These are phyloP conservation scores for Arthrobotrys megalospora DNA, from an alignment of 2,329 filamentous ascomycete species.

Conservation along the genomic window DNA sequence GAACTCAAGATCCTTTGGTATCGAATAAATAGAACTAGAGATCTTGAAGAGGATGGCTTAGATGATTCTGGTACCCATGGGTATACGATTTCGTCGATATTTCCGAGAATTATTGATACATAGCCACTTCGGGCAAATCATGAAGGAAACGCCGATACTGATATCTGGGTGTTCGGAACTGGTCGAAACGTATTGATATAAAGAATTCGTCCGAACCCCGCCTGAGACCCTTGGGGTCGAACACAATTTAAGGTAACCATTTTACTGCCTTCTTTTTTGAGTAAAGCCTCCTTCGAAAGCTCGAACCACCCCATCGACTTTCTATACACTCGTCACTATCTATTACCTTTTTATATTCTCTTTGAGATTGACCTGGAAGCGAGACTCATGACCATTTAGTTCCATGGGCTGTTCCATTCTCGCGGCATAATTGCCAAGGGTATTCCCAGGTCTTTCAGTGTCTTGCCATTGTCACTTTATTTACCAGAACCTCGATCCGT, in stretches of 20 bases:
- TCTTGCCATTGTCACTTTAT: constrained; percentile 10
- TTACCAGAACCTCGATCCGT: not conserved
- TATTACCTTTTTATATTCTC: constrained; percentile 34
- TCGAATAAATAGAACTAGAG: not conserved
- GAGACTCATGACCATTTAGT: constrained; percentile 13
- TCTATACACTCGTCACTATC: not conserved
- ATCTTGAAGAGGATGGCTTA: constrained; percentile 5
- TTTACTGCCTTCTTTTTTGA: constrained; percentile 30
- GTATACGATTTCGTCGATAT: constrained; percentile 16
- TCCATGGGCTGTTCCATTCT: not conserved
- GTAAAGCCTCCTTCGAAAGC: constrained; percentile 12
- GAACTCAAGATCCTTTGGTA: constrained; percentile 3
- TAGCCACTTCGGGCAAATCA: constrained; percentile 21
- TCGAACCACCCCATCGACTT: not conserved
- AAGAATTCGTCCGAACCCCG: constrained; percentile 7
- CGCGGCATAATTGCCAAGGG: constrained; percentile 4
- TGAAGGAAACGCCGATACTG: constrained; percentile 11
- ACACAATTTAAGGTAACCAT: not conserved
- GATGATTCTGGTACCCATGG: not conserved
- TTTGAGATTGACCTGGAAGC: constrained; percentile 3
- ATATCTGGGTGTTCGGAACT: not conserved
- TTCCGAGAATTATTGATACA: constrained; percentile 11
- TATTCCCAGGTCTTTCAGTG: not conserved
- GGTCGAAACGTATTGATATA: constrained; percentile 8
- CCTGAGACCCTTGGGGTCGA: not conserved